Percentiles rank a stretch among this genome's conserved stretches.
phyloP scores from a whole-genome alignment of 148 eudicot species.

The Fagopyrum homotropicum region DNA sequence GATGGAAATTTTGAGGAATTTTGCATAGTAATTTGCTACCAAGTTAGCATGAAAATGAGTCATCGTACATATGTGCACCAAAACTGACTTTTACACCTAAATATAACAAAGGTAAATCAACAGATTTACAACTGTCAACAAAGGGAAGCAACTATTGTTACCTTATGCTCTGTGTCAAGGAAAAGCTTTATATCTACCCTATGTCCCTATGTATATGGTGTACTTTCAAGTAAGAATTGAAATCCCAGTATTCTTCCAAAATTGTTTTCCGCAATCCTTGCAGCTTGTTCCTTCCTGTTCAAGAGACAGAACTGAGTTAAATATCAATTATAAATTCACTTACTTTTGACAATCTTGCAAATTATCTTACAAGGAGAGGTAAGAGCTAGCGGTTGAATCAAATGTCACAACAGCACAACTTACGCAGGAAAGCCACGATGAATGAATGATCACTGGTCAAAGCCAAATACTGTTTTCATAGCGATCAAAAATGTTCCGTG shows the following conservation, averaged over 20 bases:
- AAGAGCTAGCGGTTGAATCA: too few relatives aligned
- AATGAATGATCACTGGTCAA: too few relatives aligned
- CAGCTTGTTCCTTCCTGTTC: background rate
- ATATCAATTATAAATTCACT: background rate
- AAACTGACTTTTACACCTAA: background rate
- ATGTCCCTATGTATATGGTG: background rate
- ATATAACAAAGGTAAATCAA: background rate
- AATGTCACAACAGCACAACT: too few relatives aligned
- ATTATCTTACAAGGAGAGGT: background rate
- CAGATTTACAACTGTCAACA: background rate
- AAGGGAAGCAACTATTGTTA: too few relatives aligned
- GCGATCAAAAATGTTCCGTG: too few relatives aligned
- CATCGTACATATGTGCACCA: background rate
- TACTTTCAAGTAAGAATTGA: background rate
- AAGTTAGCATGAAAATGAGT: too few relatives aligned
- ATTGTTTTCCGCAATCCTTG: background rate
- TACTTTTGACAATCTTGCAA: background rate
- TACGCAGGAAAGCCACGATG: too few relatives aligned
- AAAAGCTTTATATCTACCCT: too few relatives aligned
- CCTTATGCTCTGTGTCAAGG: too few relatives aligned
- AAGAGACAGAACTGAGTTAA: background rate
- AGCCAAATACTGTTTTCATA: too few relatives aligned
- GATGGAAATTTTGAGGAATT: too few relatives aligned
- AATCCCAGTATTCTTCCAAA: background rate
- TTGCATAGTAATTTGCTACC: too few relatives aligned